These are phyloP conservation scores for Lepidopterella palustris DNA, from an alignment of 495 filamentous ascomycete genomes.

Conservation along the genomic window DNA sequence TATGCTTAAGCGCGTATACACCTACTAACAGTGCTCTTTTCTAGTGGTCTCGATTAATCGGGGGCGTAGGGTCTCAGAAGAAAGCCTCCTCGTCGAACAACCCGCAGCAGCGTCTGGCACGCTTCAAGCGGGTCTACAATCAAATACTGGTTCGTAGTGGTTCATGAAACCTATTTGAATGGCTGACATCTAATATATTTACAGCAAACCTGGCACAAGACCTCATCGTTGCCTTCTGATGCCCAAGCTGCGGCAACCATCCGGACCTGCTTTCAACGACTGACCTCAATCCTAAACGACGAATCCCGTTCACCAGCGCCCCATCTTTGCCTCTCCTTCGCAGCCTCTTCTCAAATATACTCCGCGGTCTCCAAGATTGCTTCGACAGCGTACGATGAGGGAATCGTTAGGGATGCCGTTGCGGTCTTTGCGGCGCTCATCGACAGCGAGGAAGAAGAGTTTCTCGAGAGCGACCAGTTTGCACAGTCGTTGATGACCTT, in stretches of 20 bases:
- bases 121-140: constrained; percentile 84
- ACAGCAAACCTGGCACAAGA: constrained; percentile 76
- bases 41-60: constrained; percentile 86
- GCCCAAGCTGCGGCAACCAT: constrained; percentile 45
- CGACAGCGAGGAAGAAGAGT: constrained; percentile 91
- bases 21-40: background rate
- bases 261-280: constrained; percentile 52
- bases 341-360: constrained; percentile 77
- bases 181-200: background rate
- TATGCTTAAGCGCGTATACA: background rate
- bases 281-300: constrained; percentile 76
- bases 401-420: constrained; percentile 73
- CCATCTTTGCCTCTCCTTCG: constrained; percentile 81
- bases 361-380: constrained; percentile 81
- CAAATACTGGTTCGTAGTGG: constrained; percentile 61
- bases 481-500: constrained; percentile 77
- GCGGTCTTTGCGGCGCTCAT: constrained; percentile 80
- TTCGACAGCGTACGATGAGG: constrained; percentile 67
- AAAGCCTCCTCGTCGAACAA: constrained; percentile 61
- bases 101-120: constrained; percentile 77
- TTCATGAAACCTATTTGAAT: background rate
- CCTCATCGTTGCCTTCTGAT: constrained; percentile 47
- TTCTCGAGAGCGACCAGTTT: constrained; percentile 77
- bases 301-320: constrained; percentile 81
- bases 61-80: constrained; percentile 59